Conservation (phyloP, 2,329 filamentous ascomycete species). For the Pseudogymnoascus sp. region DNA sequence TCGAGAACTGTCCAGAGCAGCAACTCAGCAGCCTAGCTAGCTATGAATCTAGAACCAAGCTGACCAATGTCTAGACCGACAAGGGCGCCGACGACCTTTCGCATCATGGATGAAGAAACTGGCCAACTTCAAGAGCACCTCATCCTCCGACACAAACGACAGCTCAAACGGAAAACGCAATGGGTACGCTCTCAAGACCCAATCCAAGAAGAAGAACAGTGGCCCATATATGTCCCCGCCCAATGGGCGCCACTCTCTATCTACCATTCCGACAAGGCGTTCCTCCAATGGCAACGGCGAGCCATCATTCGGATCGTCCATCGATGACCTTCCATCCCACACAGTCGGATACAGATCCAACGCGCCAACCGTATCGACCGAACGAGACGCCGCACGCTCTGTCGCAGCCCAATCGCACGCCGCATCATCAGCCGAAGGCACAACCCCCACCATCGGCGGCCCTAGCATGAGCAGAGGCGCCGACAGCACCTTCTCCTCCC, state of each 20-base stretch:
- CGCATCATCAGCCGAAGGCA: slow-evolving; percentile 59
- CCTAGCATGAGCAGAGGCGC: slow-evolving; percentile 59
- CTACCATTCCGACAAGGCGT: slow-evolving; percentile 44
- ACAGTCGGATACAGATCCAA: slow-evolving; percentile 55
- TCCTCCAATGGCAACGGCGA: slow-evolving; percentile 48
- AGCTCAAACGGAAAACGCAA: slow-evolving; percentile 35
- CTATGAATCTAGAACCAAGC: background rate
- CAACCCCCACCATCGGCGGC: slow-evolving; percentile 59
- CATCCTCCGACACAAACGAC: slow-evolving; percentile 45
- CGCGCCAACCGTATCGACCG: slow-evolving; percentile 63
- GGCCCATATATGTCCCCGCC: slow-evolving; percentile 75
- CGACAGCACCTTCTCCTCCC: slow-evolving; percentile 72
- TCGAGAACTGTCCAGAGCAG: background rate
- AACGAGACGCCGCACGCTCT: slow-evolving; percentile 66
- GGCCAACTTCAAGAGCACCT: slow-evolving; percentile 67
- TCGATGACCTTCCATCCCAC: slow-evolving; percentile 50
- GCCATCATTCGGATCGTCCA: slow-evolving; percentile 52
- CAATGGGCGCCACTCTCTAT: slow-evolving; percentile 43
- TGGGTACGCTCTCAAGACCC: slow-evolving; percentile 32
- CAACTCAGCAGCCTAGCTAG: background rate
- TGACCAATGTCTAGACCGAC: slow-evolving; percentile 40
- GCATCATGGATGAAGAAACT: slow-evolving; percentile 91
- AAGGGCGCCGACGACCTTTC: slow-evolving; percentile 72
- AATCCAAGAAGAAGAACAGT: slow-evolving; percentile 58
- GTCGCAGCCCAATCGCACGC: slow-evolving; percentile 68